Percentiles rank a stretch among this genome's conserved stretches.
Evolutionary conservation across 2,329 filamentous ascomycete genomes (phyloP).

Genomic region (Juglanconis sp.): DNA sequence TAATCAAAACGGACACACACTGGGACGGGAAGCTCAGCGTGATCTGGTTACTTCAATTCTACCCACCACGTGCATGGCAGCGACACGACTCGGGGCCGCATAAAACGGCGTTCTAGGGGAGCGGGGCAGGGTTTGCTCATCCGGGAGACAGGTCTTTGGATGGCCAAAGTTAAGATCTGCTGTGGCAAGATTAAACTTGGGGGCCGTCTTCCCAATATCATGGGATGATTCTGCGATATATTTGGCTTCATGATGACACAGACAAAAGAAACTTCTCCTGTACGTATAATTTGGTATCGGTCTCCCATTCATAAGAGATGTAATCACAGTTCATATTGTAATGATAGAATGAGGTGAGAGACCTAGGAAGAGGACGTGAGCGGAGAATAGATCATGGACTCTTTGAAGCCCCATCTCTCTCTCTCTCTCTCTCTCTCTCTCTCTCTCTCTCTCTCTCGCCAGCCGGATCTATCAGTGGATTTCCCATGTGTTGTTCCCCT

Average conservation of each 20-base stretch:
- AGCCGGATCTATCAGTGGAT: too few species aligned
- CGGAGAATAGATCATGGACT: not conserved
- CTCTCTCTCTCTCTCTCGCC: too few species aligned
- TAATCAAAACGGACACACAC: slow-evolving; percentile 6
- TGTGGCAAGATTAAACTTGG: not conserved
- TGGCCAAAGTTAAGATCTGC: not conserved
- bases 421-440: too few species aligned
- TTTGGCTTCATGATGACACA: not conserved
- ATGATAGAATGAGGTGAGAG: slow-evolving; percentile 2
- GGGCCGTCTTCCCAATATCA: slow-evolving; percentile 1
- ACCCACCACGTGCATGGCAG: slow-evolving; percentile 6
- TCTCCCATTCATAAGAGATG: slow-evolving; percentile 1
- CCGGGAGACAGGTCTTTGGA: not conserved
- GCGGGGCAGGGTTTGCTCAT: not conserved
- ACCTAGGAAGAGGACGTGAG: not conserved
- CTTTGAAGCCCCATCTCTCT: not conserved
- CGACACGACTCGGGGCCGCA: slow-evolving; percentile 2
- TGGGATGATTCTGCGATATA: not conserved
- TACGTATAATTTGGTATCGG: slow-evolving; percentile 12
- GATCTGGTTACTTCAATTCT: slow-evolving; percentile 11
- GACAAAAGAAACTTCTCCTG: slow-evolving; percentile 1
- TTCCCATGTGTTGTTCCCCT: too few species aligned
- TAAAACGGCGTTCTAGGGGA: slow-evolving; percentile 14
- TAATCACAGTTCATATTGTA: not conserved
- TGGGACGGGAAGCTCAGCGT: slow-evolving; percentile 1